A percentile compares a stretch with the other conserved stretches of the same genome.
These are phyloP conservation scores for Abrus precatorius DNA, from an alignment of 306 rosid genomes.

Conservation along the genomic window DNA sequence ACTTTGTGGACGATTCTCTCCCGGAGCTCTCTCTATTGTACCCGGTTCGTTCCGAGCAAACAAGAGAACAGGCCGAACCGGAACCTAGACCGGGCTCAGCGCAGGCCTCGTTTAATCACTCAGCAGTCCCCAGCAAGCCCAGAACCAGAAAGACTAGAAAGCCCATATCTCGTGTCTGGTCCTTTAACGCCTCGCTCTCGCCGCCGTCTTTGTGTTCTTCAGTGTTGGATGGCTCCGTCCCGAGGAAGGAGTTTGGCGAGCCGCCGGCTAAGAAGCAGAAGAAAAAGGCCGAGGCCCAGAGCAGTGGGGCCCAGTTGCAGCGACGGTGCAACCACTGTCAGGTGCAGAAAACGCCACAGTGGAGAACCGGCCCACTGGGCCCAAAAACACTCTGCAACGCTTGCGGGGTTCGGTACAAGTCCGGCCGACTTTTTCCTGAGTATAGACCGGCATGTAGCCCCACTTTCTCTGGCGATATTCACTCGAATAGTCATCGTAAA, in stretches of 20 bases:
- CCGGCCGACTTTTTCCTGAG: slow-evolving; percentile 93
- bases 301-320: slow-evolving; percentile 56
- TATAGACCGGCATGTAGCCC: slow-evolving; percentile 97
- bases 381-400: slow-evolving; percentile 91
- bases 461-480: slow-evolving; percentile 68
- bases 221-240: slow-evolving; percentile 39
- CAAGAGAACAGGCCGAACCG: slow-evolving; percentile 52
- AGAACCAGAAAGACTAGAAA: slow-evolving; percentile 62
- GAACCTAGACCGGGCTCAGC: slow-evolving; percentile 41
- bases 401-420: slow-evolving; percentile 91
- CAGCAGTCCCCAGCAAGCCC: slow-evolving; percentile 57
- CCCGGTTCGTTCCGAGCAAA: slow-evolving; percentile 44
- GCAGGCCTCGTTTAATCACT: slow-evolving; percentile 34
- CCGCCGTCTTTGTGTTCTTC: slow-evolving; percentile 48
- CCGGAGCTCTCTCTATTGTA: slow-evolving; percentile 58
- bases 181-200: slow-evolving; percentile 36
- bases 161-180: slow-evolving; percentile 50
- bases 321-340: slow-evolving; percentile 87
- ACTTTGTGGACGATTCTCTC: slow-evolving; percentile 80
- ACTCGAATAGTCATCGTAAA: slow-evolving; percentile 90
- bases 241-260: slow-evolving; percentile 20
- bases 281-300: slow-evolving; percentile 58
- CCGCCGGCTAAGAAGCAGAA: slow-evolving; percentile 70
- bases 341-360: slow-evolving; percentile 92
- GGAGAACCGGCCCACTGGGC: slow-evolving; percentile 94